These are phyloP conservation scores for Saxophila tyrrhenica DNA, from an alignment of 495 filamentous ascomycete species.

Conservation along the genomic window DNA sequence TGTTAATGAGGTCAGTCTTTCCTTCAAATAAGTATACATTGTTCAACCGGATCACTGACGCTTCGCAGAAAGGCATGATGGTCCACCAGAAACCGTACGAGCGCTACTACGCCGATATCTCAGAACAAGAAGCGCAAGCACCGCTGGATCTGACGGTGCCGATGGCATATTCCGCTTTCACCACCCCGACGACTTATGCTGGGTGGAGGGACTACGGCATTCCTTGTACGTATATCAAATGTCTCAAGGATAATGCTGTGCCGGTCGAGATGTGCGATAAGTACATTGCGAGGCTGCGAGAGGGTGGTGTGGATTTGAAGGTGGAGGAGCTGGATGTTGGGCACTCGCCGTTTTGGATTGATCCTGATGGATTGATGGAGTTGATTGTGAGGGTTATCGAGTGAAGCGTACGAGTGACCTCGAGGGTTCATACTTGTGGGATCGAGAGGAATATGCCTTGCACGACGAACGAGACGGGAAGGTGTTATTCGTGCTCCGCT, in stretches of 20 bases:
- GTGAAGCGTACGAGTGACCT: no score
- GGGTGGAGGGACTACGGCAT: slow-evolving; percentile 2
- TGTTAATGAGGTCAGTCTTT: background rate
- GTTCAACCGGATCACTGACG: background rate
- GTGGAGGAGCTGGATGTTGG: background rate
- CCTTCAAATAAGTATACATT: background rate
- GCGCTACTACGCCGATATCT: background rate
- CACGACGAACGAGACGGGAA: no score
- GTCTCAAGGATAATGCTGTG: background rate
- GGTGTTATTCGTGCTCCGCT: no score
- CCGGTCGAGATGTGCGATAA: background rate
- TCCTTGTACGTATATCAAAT: background rate
- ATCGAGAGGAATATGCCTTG: no score
- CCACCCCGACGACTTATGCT: background rate
- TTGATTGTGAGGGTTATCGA: background rate
- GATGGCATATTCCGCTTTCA: background rate
- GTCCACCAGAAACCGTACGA: background rate
- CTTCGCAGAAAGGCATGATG: background rate
- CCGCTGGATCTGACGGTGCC: background rate
- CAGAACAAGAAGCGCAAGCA: background rate
- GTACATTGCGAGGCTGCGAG: background rate
- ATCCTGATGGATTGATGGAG: no score
- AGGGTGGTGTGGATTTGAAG: background rate
- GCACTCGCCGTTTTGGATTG: background rate
- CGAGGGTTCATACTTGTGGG: no score